These are phyloP conservation scores for Coemansia sp. DNA, from an alignment of 192 early-diverging fungal species.

Conservation along the genomic window DNA sequence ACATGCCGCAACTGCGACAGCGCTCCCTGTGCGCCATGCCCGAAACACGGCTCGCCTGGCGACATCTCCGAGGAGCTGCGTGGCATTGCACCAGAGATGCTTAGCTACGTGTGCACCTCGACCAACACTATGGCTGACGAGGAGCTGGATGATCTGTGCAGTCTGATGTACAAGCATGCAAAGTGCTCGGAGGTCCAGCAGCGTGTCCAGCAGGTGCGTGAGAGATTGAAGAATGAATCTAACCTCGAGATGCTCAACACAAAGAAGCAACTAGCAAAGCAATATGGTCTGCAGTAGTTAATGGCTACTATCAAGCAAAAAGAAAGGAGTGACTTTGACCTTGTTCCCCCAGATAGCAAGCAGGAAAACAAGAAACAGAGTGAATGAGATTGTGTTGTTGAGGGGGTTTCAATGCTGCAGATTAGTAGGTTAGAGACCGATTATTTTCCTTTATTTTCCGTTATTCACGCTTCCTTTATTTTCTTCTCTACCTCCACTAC, in stretches of 20 bases:
- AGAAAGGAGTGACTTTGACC: too few species aligned
- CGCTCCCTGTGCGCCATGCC: slow-evolving; percentile 25
- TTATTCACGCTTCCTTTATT: neutral
- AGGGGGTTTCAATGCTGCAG: neutral
- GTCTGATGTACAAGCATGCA: slow-evolving; percentile 54
- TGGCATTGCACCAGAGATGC: slow-evolving; percentile 43
- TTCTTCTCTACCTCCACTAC: neutral
- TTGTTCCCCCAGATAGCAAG: neutral
- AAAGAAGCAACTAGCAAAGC: slow-evolving; percentile 31
- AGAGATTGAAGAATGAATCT: slow-evolving; percentile 36
- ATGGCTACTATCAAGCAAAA: neutral
- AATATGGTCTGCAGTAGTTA: slow-evolving; percentile 31
- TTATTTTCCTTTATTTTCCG: neutral
- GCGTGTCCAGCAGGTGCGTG: slow-evolving; percentile 42
- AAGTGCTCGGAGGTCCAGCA: slow-evolving; percentile 52
- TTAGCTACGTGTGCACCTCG: slow-evolving; percentile 43
- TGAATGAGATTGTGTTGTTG: too few species aligned
- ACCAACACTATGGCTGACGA: slow-evolving; percentile 42
- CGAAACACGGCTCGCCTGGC: slow-evolving; percentile 43
- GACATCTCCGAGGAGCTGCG: slow-evolving; percentile 43
- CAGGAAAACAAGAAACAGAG: neutral
- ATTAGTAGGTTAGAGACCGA: neutral
- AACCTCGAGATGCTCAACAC: slow-evolving; percentile 39
- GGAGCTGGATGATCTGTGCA: slow-evolving; percentile 52
- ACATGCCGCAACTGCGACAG: slow-evolving; percentile 32